phyloP scores from a whole-genome alignment of 1,139 yeast species.

The Zygoascus meyerae region DNA sequence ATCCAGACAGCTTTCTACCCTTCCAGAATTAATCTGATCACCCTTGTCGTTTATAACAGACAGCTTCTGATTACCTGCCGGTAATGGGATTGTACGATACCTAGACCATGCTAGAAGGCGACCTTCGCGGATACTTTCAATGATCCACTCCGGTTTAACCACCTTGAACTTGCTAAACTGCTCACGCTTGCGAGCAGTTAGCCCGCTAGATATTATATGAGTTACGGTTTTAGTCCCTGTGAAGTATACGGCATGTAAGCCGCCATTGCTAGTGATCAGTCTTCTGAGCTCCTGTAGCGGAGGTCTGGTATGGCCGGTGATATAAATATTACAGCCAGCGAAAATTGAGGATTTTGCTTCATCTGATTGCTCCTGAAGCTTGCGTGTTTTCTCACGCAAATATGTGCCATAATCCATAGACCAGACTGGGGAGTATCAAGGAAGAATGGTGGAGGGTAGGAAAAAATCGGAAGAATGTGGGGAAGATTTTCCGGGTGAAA shows the following conservation, averaged over 20 bases:
- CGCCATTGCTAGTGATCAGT: conserved; percentile 72
- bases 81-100: conserved; percentile 44
- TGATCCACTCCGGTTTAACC: conserved; percentile 78
- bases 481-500: too few species aligned
- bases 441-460: background rate
- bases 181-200: conserved; percentile 68
- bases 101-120: conserved; percentile 60
- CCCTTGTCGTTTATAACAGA: background rate
- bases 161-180: conserved; percentile 67
- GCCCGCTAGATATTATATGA: conserved; percentile 72
- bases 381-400: conserved; percentile 57
- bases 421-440: background rate
- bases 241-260: conserved; percentile 63
- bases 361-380: conserved; percentile 59
- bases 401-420: conserved; percentile 49
- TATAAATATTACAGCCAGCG: conserved; percentile 57
- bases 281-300: conserved; percentile 66
- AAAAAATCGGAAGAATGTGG: too few species aligned
- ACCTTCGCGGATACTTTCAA: conserved; percentile 50
- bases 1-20: conserved; percentile 33
- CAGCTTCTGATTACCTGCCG: conserved; percentile 1
- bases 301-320: conserved; percentile 84
- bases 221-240: conserved; percentile 69
- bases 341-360: conserved; percentile 46
- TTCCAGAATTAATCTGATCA: background rate